Percentiles rank a stretch among this genome's conserved stretches.
Conservation (phyloP, 1,284 basidiomycete species). For the Afroboletus lepidellus region DNA sequence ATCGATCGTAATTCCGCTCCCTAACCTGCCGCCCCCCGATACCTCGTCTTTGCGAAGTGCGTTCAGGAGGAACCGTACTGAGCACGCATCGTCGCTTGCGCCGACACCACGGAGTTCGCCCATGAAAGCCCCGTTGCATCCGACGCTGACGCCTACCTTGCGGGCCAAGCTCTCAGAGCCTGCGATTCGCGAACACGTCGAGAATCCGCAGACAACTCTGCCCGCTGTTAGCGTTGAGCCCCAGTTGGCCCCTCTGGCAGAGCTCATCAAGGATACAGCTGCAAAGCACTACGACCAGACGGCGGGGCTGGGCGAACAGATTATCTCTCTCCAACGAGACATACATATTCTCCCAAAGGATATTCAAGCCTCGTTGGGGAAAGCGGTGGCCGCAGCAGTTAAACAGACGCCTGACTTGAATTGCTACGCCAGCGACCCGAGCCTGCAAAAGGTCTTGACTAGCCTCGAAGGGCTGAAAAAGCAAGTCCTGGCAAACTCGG, state of each 20-base stretch:
- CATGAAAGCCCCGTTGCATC: neutral
- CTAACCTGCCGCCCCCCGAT: conserved; percentile 13
- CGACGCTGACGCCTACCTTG: conserved; percentile 7
- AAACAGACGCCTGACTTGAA: conserved; percentile 3
- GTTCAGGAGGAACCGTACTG: conserved; percentile 15
- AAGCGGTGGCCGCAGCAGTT: conserved; percentile 4
- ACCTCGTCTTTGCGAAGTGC: conserved; percentile 23
- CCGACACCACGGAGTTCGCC: conserved; percentile 15
- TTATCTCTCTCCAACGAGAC: conserved; percentile 39
- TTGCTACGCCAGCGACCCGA: neutral
- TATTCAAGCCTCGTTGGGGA: conserved; percentile 21
- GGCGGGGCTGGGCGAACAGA: conserved; percentile 35
- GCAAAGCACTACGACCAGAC: conserved; percentile 39
- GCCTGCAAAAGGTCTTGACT: conserved; percentile 20
- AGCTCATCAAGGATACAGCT: conserved; percentile 39
- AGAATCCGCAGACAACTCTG: conserved; percentile 17
- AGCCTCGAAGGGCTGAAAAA: conserved; percentile 24
- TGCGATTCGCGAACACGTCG: conserved; percentile 21
- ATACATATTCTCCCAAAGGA: conserved; percentile 33
- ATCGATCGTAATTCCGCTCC: conserved; percentile 31
- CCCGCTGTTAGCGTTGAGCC: conserved; percentile 12
- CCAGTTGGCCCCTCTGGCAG: conserved; percentile 29
- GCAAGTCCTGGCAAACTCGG: conserved; percentile 15
- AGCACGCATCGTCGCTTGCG: neutral
- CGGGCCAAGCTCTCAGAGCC: conserved; percentile 25